phyloP scores from a whole-genome alignment of 495 filamentous ascomycete species.

The Extremus antarcticus region DNA sequence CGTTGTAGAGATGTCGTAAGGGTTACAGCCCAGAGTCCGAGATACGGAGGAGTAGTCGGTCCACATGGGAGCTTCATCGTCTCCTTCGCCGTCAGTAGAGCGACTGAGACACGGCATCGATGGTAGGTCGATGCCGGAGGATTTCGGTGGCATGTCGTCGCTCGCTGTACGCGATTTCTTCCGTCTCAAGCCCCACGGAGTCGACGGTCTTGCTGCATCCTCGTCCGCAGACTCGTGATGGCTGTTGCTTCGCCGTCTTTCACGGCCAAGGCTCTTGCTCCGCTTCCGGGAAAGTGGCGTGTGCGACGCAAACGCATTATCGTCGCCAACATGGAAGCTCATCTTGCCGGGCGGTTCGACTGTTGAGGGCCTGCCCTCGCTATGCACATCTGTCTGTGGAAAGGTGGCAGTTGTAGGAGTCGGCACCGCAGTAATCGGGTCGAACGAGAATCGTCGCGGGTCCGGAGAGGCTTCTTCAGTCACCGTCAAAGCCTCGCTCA shows the following conservation, averaged over 20 bases:
- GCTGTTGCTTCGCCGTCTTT: background rate
- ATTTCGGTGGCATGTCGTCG: background rate
- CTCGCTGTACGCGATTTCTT: background rate
- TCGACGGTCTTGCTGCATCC: background rate
- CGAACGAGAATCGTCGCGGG: background rate
- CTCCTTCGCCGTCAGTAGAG: background rate
- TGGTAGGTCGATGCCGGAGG: background rate
- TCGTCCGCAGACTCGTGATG: background rate
- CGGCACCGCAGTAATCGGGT: background rate
- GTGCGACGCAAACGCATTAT: background rate
- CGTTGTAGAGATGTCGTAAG: constrained; percentile 34
- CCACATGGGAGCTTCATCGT: constrained; percentile 11
- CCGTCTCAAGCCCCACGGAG: background rate
- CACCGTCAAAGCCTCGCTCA: background rate
- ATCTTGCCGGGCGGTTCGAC: background rate
- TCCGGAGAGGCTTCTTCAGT: background rate
- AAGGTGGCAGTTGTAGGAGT: background rate
- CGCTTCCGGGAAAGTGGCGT: background rate
- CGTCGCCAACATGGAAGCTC: background rate
- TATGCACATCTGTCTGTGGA: background rate
- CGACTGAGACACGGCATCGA: background rate
- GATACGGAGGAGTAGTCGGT: constrained; percentile 33
- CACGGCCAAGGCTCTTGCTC: background rate
- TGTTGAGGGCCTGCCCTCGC: background rate
- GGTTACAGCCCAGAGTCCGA: constrained; percentile 29